Conservation (phyloP, 257 asterid genomes). For the Oldenlandia corymbosa region DNA sequence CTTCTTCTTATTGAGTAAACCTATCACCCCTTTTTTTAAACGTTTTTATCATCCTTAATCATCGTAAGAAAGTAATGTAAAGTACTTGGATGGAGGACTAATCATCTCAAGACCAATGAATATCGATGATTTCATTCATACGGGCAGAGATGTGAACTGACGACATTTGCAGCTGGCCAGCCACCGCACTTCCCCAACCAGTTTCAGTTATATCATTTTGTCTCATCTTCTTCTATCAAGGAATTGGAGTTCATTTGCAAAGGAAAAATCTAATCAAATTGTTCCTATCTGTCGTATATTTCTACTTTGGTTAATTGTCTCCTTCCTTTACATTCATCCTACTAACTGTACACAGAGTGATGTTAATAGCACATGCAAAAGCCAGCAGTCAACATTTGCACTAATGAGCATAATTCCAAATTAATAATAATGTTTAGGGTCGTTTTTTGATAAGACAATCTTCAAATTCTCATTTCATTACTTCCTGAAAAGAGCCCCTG, state of each 20-base stretch:
- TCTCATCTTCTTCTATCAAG: constrained; percentile 10
- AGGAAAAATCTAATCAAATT: not conserved
- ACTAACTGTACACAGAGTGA: too few species aligned
- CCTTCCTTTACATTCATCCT: not conserved
- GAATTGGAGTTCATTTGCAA: not conserved
- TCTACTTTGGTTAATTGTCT: not conserved
- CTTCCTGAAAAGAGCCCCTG: too few species aligned
- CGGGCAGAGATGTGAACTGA: constrained; percentile 5
- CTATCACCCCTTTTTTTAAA: too few species aligned
- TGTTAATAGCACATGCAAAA: constrained; percentile 3
- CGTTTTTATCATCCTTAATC: not conserved
- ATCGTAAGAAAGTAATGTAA: not conserved
- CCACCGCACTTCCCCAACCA: not conserved
- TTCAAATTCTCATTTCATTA: too few species aligned
- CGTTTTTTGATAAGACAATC: too few species aligned
- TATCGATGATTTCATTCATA: constrained; percentile 1
- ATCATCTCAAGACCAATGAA: constrained; percentile 3
- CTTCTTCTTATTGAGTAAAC: too few species aligned
- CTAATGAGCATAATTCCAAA: not conserved
- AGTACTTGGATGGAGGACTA: too few species aligned
- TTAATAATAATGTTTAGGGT: too few species aligned
- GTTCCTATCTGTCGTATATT: not conserved
- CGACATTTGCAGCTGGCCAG: not conserved
- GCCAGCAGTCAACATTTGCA: not conserved
- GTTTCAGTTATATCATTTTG: constrained; percentile 6